Conservation (phyloP, 148 eudicot genomes). For the Heliosperma pusillum region DNA sequence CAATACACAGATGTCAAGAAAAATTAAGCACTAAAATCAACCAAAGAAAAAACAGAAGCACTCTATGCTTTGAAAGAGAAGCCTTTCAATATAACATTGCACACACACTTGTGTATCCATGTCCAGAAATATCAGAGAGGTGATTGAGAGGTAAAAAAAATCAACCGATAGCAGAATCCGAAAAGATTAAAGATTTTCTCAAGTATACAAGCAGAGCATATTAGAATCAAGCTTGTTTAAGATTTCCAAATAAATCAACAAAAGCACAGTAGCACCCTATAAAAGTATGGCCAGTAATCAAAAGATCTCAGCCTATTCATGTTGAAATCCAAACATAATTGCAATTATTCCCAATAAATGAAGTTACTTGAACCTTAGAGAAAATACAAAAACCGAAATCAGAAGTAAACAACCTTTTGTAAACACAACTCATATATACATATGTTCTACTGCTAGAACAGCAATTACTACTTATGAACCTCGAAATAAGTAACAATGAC, state of each 20-base stretch:
- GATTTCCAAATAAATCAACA: not conserved
- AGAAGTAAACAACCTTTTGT: not conserved
- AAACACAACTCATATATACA: not conserved
- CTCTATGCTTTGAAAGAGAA: not conserved
- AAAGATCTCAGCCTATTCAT: too few relatives aligned
- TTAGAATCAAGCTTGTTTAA: not conserved
- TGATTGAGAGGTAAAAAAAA: not conserved
- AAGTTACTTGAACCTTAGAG: constrained; percentile 3
- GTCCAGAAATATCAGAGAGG: not conserved
- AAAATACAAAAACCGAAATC: not conserved
- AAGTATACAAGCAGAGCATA: not conserved
- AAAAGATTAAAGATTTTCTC: not conserved
- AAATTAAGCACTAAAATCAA: not conserved
- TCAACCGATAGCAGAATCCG: not conserved
- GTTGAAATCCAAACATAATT: too few relatives aligned
- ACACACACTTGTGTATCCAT: not conserved
- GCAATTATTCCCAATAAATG: not conserved
- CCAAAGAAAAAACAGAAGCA: not conserved
- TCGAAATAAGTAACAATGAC: not conserved
- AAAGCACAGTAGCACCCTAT: not conserved
- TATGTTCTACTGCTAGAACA: too few relatives aligned
- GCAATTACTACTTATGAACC: constrained; percentile 37
- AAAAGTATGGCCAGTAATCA: not conserved
- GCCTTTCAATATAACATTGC: not conserved
- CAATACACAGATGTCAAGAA: constrained; percentile 45